phyloP scores from a whole-genome alignment of 805 yeast species.

The Metschnikowia arizonensis region DNA sequence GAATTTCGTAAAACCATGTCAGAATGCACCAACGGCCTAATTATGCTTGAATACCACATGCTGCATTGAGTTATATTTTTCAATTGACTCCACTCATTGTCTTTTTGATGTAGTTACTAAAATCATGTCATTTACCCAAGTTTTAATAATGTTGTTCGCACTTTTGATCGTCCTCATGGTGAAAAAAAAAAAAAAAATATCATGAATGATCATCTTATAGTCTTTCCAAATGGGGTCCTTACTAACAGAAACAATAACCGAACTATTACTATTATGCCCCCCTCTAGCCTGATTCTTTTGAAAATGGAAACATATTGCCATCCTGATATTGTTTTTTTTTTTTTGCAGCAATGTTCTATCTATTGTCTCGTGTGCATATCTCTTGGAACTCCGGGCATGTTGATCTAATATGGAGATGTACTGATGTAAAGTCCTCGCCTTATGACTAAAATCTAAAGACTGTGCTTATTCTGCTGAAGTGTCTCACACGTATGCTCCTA shows the following conservation, averaged over 20 bases:
- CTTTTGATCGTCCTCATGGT: not conserved
- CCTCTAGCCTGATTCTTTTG: not conserved
- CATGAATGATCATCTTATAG: not conserved
- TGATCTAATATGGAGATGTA: not conserved
- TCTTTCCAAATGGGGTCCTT: not conserved
- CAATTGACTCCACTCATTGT: not conserved
- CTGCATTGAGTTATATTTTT: not conserved
- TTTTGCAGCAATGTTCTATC: not conserved
- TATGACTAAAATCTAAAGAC: not conserved
- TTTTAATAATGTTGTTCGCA: not conserved
- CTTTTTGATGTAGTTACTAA: not conserved
- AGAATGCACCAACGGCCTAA: not conserved
- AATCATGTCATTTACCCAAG: not conserved
- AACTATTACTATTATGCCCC: not conserved
- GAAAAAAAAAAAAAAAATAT: too few relatives aligned
- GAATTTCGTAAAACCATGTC: not conserved
- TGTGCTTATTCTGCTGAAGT: not conserved
- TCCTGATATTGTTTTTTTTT: too few relatives aligned
- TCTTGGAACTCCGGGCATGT: not conserved
- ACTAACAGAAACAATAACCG: not conserved
- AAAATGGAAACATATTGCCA: not conserved
- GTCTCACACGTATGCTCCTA: not conserved
- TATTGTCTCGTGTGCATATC: not conserved
- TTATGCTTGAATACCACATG: not conserved
- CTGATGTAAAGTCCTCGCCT: not conserved